Conservation (phyloP, 148 eudicot species). For the Drosera capensis region DNA sequence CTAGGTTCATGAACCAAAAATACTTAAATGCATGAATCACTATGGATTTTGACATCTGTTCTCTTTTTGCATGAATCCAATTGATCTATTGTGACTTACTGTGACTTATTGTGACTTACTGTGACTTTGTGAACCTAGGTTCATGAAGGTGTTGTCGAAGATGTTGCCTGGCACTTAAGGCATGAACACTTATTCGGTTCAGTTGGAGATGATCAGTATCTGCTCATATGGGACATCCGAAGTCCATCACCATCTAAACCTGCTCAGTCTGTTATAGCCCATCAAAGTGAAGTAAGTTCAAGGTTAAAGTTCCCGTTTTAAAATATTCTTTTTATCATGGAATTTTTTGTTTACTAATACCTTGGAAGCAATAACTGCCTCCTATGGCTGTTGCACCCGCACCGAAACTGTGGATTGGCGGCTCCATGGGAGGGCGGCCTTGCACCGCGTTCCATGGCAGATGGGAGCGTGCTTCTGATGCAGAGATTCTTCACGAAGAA, state of each 20-base stretch:
- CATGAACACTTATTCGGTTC: slow-evolving; percentile 79
- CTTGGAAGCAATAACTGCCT: no score
- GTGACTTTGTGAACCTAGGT: slow-evolving; percentile 26
- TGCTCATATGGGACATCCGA: slow-evolving; percentile 78
- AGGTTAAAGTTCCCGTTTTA: background rate
- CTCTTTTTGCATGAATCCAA: no score
- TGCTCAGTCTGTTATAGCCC: slow-evolving; percentile 69
- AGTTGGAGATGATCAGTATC: slow-evolving; percentile 59
- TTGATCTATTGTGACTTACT: no score
- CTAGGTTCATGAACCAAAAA: no score
- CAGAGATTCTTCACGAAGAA: no score
- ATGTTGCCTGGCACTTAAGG: slow-evolving; percentile 88
- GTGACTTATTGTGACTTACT: no score
- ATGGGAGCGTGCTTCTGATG: no score
- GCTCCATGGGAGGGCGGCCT: no score
- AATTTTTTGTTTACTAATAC: background rate
- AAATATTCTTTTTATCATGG: background rate
- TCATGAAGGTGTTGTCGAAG: slow-evolving; percentile 83
- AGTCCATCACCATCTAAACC: slow-evolving; percentile 60
- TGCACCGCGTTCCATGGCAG: no score
- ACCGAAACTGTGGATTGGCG: background rate
- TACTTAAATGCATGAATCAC: no score
- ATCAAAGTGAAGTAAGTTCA: slow-evolving; percentile 61
- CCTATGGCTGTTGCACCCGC: no score
- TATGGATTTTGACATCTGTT: no score